These are phyloP conservation scores for Aspergillus carbonarius DNA, from an alignment of 2,329 filamentous ascomycete species.

Conservation along the genomic window DNA sequence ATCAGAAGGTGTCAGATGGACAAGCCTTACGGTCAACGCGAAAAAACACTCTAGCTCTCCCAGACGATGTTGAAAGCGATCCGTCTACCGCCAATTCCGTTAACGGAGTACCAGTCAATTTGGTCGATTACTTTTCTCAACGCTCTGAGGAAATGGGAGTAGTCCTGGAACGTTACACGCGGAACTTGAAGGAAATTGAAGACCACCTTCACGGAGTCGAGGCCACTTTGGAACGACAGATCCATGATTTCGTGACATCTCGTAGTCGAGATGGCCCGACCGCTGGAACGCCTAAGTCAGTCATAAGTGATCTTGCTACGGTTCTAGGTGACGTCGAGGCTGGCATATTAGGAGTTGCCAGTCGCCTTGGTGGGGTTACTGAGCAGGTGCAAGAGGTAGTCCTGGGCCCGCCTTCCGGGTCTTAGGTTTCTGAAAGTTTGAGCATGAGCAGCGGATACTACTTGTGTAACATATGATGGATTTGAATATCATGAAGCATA, in stretches of 20 bases:
- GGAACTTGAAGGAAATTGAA: conserved; percentile 64
- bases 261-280: conserved; percentile 40
- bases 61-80: conserved; percentile 46
- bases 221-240: conserved; percentile 58
- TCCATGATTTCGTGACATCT: conserved; percentile 54
- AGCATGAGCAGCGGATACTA: not conserved
- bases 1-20: conserved; percentile 41
- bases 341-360: conserved; percentile 63
- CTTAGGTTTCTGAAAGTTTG: not conserved
- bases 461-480: not conserved
- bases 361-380: conserved; percentile 58
- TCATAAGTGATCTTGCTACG: conserved; percentile 51
- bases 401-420: conserved; percentile 40
- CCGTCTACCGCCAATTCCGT: conserved; percentile 42
- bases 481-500: not conserved
- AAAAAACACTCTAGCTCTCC: conserved; percentile 48
- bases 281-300: conserved; percentile 46
- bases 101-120: conserved; percentile 56
- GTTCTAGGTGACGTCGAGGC: conserved; percentile 66
- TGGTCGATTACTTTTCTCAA: conserved; percentile 64
- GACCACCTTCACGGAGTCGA: conserved; percentile 65
- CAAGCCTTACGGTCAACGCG: conserved; percentile 41
- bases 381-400: conserved; percentile 61
- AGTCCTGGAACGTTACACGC: conserved; percentile 58
- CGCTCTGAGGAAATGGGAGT: conserved; percentile 62